A percentile compares a stretch with the other conserved stretches of the same genome.
These are phyloP conservation scores for Torulaspora quercuum DNA, from an alignment of 805 yeast genomes.

Conservation along the genomic window DNA sequence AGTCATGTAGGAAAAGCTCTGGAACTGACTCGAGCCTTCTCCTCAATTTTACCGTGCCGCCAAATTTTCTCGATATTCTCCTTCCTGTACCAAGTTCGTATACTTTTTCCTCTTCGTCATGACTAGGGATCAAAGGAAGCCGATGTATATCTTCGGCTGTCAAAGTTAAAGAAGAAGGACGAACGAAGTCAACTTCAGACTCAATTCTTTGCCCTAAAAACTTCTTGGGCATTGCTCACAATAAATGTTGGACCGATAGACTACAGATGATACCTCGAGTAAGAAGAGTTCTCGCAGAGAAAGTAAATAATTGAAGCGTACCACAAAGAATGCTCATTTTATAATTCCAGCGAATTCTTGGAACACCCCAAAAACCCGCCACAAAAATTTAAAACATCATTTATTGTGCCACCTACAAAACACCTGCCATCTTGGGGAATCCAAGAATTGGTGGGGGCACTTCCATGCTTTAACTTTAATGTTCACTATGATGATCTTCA, in stretches of 20 bases:
- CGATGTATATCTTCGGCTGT: conserved; percentile 29
- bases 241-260: not conserved
- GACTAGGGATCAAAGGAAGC: conserved; percentile 24
- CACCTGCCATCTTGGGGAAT: conserved; percentile 6
- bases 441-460: no score
- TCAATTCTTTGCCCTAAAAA: conserved; percentile 33
- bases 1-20: conserved; percentile 30
- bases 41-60: conserved; percentile 31
- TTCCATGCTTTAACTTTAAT: no score
- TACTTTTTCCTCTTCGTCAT: conserved; percentile 3
- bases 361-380: not conserved
- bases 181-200: conserved; percentile 26
- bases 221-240: conserved; percentile 29
- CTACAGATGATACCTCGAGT: no score
- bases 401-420: no score
- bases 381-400: no score
- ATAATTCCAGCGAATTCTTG: conserved; percentile 1
- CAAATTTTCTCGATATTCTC: conserved; percentile 24
- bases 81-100: conserved; percentile 5
- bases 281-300: no score
- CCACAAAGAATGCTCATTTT: no score
- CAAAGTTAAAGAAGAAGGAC: conserved; percentile 34
- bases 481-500: no score
- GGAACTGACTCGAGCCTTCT: conserved; percentile 34
- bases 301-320: not conserved